A percentile compares a stretch with the other conserved stretches of the same genome.
Conservation (phyloP, 2,329 filamentous ascomycete genomes). For the Aschersonia sp. region DNA sequence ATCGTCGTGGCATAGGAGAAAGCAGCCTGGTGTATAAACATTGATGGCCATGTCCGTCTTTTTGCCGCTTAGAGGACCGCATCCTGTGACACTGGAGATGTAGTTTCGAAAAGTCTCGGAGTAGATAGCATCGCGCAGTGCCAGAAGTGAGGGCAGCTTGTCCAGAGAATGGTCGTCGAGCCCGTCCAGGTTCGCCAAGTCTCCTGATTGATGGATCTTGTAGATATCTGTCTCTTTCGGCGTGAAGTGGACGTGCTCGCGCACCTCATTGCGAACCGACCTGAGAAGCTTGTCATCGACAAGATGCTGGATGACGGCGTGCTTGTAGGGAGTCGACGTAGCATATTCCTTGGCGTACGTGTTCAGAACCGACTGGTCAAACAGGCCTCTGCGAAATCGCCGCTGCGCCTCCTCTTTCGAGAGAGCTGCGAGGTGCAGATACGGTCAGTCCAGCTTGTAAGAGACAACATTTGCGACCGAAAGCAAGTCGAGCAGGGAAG, state of each 20-base stretch:
- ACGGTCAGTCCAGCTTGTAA: background rate
- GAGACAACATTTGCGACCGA: no score
- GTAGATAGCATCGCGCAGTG: constrained; percentile 89
- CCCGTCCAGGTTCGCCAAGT: constrained; percentile 91
- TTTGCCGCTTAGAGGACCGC: constrained; percentile 73
- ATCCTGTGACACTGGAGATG: constrained; percentile 71
- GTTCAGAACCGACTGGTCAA: constrained; percentile 42
- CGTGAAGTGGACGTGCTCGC: constrained; percentile 83
- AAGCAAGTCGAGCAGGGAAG: background rate
- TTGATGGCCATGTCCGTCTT: constrained; percentile 99
- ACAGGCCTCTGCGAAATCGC: constrained; percentile 52
- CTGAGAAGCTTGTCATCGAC: constrained; percentile 74
- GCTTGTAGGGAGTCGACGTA: constrained; percentile 63
- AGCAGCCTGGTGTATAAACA: constrained; percentile 91
- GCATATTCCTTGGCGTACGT: constrained; percentile 50
- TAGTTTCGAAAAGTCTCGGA: constrained; percentile 81
- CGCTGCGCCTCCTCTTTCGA: constrained; percentile 33
- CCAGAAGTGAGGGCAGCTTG: constrained; percentile 78
- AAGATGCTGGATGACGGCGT: constrained; percentile 73
- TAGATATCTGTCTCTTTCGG: constrained; percentile 99
- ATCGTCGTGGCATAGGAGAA: constrained; percentile 92
- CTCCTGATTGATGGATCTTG: constrained; percentile 97
- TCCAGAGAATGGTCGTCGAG: constrained; percentile 74
- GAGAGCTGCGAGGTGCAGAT: constrained; percentile 22
- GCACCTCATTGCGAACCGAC: constrained; percentile 76